A percentile compares a stretch with the other conserved stretches of the same genome.
These are phyloP conservation scores for Rhodomyrtus psidioides DNA, from an alignment of 441 rosid species.

Conservation along the genomic window DNA sequence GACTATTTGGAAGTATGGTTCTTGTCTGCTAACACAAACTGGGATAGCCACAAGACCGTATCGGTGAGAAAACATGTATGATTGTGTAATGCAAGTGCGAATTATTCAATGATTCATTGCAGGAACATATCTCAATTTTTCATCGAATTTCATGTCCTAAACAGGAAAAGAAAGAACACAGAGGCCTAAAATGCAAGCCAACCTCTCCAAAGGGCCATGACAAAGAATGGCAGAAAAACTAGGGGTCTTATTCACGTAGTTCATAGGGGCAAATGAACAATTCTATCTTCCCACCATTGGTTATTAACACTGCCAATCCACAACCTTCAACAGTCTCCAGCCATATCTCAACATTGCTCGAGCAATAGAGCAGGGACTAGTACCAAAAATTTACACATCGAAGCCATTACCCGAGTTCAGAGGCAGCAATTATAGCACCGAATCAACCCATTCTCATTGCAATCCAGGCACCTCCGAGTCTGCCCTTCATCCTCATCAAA, in stretches of 20 bases:
- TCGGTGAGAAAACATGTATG: neutral
- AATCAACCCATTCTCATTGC: neutral
- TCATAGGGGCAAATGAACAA: neutral
- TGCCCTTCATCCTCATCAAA: neutral
- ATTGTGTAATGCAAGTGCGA: neutral
- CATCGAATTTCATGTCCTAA: neutral
- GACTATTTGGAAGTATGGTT: neutral
- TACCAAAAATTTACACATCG: neutral
- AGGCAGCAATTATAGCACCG: neutral
- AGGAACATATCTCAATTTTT: neutral
- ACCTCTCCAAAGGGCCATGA: neutral
- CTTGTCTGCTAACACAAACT: neutral
- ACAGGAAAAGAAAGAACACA: neutral
- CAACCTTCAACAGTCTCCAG: neutral
- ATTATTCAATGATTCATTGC: neutral
- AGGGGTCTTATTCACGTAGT: neutral
- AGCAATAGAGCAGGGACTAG: neutral
- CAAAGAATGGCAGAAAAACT: neutral
- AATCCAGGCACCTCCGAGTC: conserved; percentile 1
- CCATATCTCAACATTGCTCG: neutral
- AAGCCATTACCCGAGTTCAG: neutral
- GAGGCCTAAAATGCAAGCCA: neutral
- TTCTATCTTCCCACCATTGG: neutral
- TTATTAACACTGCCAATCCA: neutral
- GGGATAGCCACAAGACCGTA: neutral